phyloP scores from a whole-genome alignment of 352 stramenopile genomes.

The Globisporangium paddicum region DNA sequence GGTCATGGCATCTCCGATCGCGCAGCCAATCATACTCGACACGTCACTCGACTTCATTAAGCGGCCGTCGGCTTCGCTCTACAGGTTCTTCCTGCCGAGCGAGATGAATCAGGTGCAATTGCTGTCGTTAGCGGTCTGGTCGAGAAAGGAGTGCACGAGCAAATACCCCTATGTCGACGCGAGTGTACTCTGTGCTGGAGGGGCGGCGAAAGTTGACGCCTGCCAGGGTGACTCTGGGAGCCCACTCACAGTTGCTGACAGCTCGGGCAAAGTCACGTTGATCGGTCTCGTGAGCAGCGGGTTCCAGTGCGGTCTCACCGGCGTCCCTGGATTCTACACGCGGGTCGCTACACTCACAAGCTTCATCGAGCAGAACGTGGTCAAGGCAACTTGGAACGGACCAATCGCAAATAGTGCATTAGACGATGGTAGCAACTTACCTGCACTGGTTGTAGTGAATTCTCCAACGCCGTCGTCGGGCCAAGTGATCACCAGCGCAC shows the following conservation, averaged over 20 bases:
- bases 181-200: not conserved
- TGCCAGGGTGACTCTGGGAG: not conserved
- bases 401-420: not conserved
- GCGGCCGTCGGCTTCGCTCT: not conserved
- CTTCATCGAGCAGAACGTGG: not conserved
- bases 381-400: not conserved
- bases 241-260: not conserved
- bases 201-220: not conserved
- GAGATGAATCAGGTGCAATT: not conserved
- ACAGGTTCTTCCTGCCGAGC: not conserved
- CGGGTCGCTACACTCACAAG: not conserved
- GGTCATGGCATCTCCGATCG: not conserved
- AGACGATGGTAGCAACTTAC: no score
- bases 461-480: not conserved
- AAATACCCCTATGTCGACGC: not conserved
- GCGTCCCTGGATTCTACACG: not conserved
- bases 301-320: not conserved
- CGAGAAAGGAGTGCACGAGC: not conserved
- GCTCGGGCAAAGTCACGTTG: not conserved
- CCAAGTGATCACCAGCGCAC: no score
- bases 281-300: not conserved
- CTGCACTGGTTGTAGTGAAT: not conserved
- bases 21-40: not conserved
- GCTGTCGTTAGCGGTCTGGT: not conserved
- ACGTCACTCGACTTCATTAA: not conserved